phyloP scores from a whole-genome alignment of 305 asterid genomes.

The Withania somnifera region DNA sequence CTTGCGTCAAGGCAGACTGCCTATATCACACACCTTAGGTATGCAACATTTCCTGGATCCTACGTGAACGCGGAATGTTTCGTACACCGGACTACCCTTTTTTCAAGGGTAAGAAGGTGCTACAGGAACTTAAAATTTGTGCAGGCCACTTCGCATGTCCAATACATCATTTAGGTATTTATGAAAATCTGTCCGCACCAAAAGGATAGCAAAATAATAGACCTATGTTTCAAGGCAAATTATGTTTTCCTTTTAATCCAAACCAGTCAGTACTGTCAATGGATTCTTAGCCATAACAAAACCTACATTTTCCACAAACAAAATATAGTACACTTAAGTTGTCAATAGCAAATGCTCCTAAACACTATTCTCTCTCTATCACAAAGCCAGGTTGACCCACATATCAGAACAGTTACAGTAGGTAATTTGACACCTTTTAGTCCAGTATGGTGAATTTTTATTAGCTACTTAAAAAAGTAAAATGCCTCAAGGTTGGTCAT shows the following conservation, averaged over 20 bases:
- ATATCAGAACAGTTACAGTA: too few relatives aligned
- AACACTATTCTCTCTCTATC: background rate
- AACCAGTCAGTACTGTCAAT: background rate
- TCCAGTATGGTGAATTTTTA: background rate
- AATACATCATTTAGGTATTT: background rate
- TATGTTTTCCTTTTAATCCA: background rate
- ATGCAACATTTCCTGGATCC: background rate
- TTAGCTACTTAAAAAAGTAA: background rate
- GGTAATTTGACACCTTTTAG: background rate
- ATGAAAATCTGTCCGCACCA: background rate
- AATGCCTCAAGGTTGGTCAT: background rate
- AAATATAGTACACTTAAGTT: background rate
- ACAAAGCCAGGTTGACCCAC: background rate
- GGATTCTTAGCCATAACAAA: background rate
- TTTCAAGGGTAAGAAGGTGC: background rate
- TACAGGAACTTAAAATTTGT: background rate
- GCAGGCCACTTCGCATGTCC: background rate
- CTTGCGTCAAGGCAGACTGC: background rate
- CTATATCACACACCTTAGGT: background rate
- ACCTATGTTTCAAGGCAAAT: background rate
- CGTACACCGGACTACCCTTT: background rate
- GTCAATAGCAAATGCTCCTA: background rate
- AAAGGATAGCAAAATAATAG: background rate
- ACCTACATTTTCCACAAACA: background rate
- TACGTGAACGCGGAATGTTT: background rate